phyloP scores from a whole-genome alignment of 805 yeast genomes.

The Isabelozyma rhagii region DNA sequence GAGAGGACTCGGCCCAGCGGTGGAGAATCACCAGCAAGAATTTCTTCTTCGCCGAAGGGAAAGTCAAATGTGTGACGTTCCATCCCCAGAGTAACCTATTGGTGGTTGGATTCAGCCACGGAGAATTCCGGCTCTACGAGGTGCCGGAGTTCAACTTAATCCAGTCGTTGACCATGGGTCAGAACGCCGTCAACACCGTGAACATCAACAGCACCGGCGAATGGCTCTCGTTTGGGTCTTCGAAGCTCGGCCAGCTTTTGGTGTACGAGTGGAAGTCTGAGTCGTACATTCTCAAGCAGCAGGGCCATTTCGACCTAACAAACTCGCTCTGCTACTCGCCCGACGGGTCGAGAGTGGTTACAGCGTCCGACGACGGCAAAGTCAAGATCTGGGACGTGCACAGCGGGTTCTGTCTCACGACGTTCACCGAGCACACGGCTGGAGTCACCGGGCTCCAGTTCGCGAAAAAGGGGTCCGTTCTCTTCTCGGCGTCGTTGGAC shows the following conservation, averaged over 20 bases:
- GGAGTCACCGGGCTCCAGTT: constrained; percentile 86
- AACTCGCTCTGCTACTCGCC: constrained; percentile 86
- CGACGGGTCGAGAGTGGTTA: constrained; percentile 87
- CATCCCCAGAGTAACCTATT: constrained; percentile 68
- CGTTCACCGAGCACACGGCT: constrained; percentile 87
- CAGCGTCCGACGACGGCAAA: constrained; percentile 96
- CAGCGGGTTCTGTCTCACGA: constrained; percentile 89
- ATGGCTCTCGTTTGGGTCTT: constrained; percentile 95
- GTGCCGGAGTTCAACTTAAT: constrained; percentile 74
- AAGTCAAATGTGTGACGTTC: constrained; percentile 78
- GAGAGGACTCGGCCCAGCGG: constrained; percentile 41
- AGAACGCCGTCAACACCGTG: constrained; percentile 81
- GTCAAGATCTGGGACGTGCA: constrained; percentile 93
- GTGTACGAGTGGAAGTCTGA: constrained; percentile 99
- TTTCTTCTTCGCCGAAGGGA: constrained; percentile 68
- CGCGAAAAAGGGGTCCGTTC: constrained; percentile 84
- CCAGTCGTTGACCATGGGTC: constrained; percentile 90
- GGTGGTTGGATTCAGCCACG: constrained; percentile 86
- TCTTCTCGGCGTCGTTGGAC: constrained; percentile 88
- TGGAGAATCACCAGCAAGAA: constrained; percentile 86
- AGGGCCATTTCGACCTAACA: constrained; percentile 92
- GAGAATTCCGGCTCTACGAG: constrained; percentile 90
- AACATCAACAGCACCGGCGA: constrained; percentile 82
- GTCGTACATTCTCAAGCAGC: constrained; percentile 90
- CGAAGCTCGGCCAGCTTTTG: constrained; percentile 84